phyloP scores from a whole-genome alignment of 1,139 yeast species.

The Nadsonia commutata region DNA sequence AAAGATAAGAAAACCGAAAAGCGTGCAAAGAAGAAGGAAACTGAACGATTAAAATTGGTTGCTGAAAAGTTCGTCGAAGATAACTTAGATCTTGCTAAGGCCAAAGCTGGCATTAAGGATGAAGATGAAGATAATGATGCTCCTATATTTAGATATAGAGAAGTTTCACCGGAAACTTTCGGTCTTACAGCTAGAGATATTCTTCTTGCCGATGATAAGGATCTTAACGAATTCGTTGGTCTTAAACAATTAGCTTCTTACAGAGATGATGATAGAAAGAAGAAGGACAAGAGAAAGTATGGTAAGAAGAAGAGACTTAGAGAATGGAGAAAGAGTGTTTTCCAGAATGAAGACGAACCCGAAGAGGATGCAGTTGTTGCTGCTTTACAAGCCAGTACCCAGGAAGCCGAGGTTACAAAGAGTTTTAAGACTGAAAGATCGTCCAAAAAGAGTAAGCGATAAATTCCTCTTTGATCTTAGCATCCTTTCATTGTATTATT shows the following conservation, averaged over 20 bases:
- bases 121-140: slow-evolving; percentile 32
- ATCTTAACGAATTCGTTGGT: slow-evolving; percentile 71
- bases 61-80: slow-evolving; percentile 62
- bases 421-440: background rate
- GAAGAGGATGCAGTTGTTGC: slow-evolving; percentile 17
- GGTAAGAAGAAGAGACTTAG: slow-evolving; percentile 69
- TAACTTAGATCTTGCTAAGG: slow-evolving; percentile 26
- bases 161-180: slow-evolving; percentile 87
- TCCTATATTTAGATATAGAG: slow-evolving; percentile 72
- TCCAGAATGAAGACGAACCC: slow-evolving; percentile 52
- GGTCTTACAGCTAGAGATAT: slow-evolving; percentile 83
- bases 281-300: slow-evolving; percentile 71
- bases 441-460: background rate
- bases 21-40: slow-evolving; percentile 47
- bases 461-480: too few relatives aligned
- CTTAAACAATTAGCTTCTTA: slow-evolving; percentile 89
- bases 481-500: too few relatives aligned
- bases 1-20: slow-evolving; percentile 31
- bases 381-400: slow-evolving; percentile 4
- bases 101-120: slow-evolving; percentile 13
- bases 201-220: slow-evolving; percentile 74
- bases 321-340: slow-evolving; percentile 83
- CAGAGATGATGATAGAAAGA: slow-evolving; percentile 56
- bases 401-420: background rate
- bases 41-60: slow-evolving; percentile 42